phyloP scores from a whole-genome alignment of 257 asterid genomes.

The Echium plantagineum region DNA sequence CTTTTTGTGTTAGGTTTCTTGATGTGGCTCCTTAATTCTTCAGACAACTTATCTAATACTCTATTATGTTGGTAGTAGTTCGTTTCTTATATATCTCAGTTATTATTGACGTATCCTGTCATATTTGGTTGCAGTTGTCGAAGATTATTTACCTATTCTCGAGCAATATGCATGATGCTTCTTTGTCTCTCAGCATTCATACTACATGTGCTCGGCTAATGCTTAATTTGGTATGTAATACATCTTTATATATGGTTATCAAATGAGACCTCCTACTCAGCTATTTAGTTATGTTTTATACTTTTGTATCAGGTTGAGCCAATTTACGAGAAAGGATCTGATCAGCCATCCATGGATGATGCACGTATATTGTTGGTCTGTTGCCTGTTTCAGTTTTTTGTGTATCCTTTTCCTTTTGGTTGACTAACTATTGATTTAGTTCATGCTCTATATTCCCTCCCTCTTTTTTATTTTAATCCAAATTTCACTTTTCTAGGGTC shows the following conservation, averaged over 20 bases:
- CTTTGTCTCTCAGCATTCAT: constrained; percentile 94
- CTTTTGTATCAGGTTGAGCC: constrained; percentile 69
- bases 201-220: constrained; percentile 98
- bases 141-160: constrained; percentile 94
- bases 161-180: constrained; percentile 98
- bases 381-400: constrained; percentile 4
- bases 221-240: constrained; percentile 80
- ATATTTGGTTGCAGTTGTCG: constrained; percentile 58
- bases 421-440: background rate
- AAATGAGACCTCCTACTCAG: background rate
- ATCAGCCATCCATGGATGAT: constrained; percentile 95
- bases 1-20: background rate
- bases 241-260: background rate
- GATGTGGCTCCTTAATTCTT: background rate
- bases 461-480: background rate
- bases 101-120: constrained; percentile 12
- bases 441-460: background rate
- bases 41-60: background rate
- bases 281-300: constrained; percentile 3
- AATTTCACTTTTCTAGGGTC: constrained; percentile 46
- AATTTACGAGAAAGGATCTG: constrained; percentile 91
- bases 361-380: constrained; percentile 83
- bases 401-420: constrained; percentile 1
- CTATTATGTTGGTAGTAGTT: background rate
- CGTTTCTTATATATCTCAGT: background rate